A percentile compares a stretch with the other conserved stretches of the same genome.
phyloP scores from a whole-genome alignment of 768 basidiomycete genomes.

The Russula earlei region DNA sequence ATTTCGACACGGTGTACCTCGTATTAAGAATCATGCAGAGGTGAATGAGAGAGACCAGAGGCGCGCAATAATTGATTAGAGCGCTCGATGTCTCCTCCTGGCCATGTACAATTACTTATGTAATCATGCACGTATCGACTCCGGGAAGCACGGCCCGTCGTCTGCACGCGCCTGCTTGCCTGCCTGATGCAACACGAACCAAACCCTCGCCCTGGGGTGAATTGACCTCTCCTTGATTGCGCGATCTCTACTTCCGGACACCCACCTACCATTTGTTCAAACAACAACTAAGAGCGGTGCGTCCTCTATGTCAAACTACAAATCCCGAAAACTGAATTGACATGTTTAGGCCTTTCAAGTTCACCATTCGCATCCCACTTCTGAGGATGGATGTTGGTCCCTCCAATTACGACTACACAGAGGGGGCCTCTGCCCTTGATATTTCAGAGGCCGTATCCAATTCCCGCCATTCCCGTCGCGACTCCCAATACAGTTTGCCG shows the following conservation, averaged over 20 bases:
- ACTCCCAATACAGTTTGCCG: constrained; percentile 57
- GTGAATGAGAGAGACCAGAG: neutral
- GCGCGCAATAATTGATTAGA: no score
- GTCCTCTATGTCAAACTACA: neutral
- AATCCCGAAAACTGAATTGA: neutral
- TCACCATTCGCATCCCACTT: neutral
- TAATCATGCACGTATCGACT: no score
- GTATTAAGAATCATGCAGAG: neutral
- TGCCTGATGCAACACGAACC: neutral
- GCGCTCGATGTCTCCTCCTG: no score
- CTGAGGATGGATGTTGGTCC: constrained; percentile 12
- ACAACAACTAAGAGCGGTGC: neutral
- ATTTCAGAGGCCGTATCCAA: constrained; percentile 53
- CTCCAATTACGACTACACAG: constrained; percentile 60
- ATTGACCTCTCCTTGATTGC: neutral
- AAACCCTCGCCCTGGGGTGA: constrained; percentile 5
- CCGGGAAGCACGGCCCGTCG: constrained; percentile 8
- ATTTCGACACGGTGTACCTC: neutral
- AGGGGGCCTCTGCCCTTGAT: constrained; percentile 72
- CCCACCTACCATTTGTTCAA: neutral
- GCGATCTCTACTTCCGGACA: neutral
- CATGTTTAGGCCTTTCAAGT: neutral
- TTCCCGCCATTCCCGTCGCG: constrained; percentile 44
- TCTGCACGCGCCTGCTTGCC: neutral
- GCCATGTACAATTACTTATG: no score